A percentile compares a stretch with the other conserved stretches of the same genome.
Evolutionary conservation across 352 stramenopile species (phyloP).

Genomic region (Globisporangium solare): DNA sequence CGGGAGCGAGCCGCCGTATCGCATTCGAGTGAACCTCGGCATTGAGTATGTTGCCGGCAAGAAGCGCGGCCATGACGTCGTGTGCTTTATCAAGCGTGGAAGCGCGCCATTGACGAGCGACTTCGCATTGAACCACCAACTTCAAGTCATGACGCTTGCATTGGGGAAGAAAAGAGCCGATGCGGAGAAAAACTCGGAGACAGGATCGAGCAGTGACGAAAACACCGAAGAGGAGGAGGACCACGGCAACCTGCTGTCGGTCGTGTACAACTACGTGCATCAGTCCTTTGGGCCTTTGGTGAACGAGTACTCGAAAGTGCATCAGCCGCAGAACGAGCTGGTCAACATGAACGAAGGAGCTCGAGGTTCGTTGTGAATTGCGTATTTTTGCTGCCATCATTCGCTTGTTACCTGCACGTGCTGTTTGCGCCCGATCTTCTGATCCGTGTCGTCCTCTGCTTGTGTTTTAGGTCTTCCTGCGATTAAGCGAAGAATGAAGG

Average conservation of each 20-base stretch:
- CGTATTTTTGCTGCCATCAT: background rate
- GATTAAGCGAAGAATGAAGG: conserved; percentile 90
- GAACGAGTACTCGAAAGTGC: conserved; percentile 83
- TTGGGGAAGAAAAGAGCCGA: conserved; percentile 42
- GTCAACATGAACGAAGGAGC: conserved; percentile 59
- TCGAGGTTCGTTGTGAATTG: conserved; percentile 21
- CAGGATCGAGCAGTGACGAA: conserved; percentile 41
- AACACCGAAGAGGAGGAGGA: conserved; percentile 58
- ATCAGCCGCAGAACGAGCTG: conserved; percentile 67
- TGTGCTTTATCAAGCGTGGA: conserved; percentile 87
- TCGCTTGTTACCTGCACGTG: too few relatives aligned
- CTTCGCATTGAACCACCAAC: conserved; percentile 69
- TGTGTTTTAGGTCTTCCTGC: conserved; percentile 54
- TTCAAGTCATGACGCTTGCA: conserved; percentile 86
- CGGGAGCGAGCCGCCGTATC: conserved; percentile 14
- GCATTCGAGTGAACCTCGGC: conserved; percentile 70
- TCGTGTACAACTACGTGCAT: conserved; percentile 88
- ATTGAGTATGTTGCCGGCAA: conserved; percentile 68
- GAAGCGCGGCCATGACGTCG: conserved; percentile 61
- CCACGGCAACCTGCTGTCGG: conserved; percentile 63
- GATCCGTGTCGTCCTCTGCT: background rate
- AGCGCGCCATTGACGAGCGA: conserved; percentile 63
- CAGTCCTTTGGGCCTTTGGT: conserved; percentile 84
- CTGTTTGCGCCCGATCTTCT: background rate
- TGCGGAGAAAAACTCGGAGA: conserved; percentile 21